Evolutionary conservation across 495 filamentous ascomycete genomes (phyloP).

Genomic region (Astrothelium macrocarpum): DNA sequence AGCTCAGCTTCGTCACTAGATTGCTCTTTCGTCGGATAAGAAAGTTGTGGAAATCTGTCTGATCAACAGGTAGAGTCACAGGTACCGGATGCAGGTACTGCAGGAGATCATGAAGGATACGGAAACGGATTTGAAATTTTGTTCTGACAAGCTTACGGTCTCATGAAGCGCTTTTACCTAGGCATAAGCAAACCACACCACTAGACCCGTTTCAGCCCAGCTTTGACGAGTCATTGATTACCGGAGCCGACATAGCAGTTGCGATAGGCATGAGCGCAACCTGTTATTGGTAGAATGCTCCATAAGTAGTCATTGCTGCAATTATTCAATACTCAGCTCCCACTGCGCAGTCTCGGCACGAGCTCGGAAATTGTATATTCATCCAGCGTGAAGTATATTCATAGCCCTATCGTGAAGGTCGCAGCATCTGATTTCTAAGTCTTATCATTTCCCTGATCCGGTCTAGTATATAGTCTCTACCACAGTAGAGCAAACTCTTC

Average conservation of each 20-base stretch:
- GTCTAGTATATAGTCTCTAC: neutral
- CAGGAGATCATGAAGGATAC: neutral
- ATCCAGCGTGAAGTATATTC: neutral
- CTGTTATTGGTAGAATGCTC: neutral
- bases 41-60: too few relatives aligned
- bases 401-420: neutral
- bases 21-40: too few relatives aligned
- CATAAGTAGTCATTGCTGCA: neutral
- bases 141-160: neutral
- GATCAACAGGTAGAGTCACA: too few relatives aligned
- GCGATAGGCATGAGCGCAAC: neutral
- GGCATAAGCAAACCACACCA: neutral
- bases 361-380: neutral
- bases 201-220: neutral
- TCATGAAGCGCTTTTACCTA: neutral
- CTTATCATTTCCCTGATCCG: neutral
- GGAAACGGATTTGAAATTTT: neutral
- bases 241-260: neutral
- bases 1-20: too few relatives aligned
- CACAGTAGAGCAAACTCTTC: neutral
- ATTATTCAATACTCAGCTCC: neutral
- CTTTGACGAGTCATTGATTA: neutral
- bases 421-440: neutral
- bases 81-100: too few relatives aligned
- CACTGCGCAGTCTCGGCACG: neutral